Base-by-base conservation (phyloP, 1,284 basidiomycete species). In the Melampsora occidentalis region DNA sequence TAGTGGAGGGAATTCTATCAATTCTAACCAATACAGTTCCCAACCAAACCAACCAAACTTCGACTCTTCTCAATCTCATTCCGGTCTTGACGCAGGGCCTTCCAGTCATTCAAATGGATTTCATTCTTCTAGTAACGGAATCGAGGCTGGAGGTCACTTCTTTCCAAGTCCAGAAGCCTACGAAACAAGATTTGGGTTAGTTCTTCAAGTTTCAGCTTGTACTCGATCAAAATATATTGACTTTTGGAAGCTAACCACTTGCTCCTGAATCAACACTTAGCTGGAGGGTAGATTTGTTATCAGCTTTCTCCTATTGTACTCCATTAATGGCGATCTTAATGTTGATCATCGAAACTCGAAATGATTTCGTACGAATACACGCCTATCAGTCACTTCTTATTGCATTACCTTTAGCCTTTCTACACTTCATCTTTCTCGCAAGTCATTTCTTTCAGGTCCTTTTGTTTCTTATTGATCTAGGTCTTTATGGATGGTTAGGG, bases 121-220 rank as follows among this genome's bases (percentile, higher is more conserved):
- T 25, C 53, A 59, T 22, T 59, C 53, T 59, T 28, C 53, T 28
- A 28, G n/a, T 22, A 28, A 18, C 28, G 25, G 53, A 59, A 7
- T 10, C n/a, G 53, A 25, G 28, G 2, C 28, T 35, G 33, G 62
- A 12, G 62, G 62, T 16, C 63, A 39, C 3, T 57, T 28, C 53
- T 75, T 57, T 53, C 64, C 65, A 28, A 75, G 59, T 46, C 51
- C 71, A 18, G 71, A 75, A 64, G 71, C 71, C 7, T 75, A 75
- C 64, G 71, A 75, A 61, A 75, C 71, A 42, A n/a, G 71, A 42
- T 64, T 75, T 25, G 65, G 71, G 71, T 75, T 31, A 75, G 71
- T 59, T 35, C 31, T 48, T 46, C 1, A 48, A 22, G n/a, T 31
- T 18, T 20, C 10, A 20, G 5, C 28, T 28, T 70, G 22, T 3